These are phyloP conservation scores for Phialophora expanda DNA, from an alignment of 2,329 filamentous ascomycete species.

Conservation along the genomic window DNA sequence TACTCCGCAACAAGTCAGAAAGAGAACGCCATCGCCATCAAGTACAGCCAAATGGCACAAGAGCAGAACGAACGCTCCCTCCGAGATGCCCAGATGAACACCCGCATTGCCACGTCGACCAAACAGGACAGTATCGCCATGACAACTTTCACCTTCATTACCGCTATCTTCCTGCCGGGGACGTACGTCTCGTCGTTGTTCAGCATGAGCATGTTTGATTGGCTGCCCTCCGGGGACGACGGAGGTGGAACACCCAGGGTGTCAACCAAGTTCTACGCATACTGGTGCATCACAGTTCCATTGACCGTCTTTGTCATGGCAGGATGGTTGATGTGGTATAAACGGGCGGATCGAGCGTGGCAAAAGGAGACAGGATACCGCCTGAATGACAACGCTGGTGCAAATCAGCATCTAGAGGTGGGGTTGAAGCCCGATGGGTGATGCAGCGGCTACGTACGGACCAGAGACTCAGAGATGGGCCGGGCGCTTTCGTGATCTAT, in stretches of 20 bases:
- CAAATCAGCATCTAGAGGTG: not conserved
- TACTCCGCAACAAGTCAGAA: conserved; percentile 1
- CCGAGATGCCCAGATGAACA: conserved; percentile 5
- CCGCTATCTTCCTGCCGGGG: conserved; percentile 6
- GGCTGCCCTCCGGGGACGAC: too few species aligned
- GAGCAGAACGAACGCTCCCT: conserved; percentile 12
- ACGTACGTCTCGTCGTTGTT: too few species aligned
- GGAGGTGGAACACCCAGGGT: too few species aligned
- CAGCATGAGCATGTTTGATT: too few species aligned
- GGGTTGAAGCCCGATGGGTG: not conserved
- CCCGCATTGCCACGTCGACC: conserved; percentile 12
- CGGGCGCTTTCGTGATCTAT: not conserved
- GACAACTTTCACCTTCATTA: conserved; percentile 13
- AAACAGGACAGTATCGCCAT: conserved; percentile 14
- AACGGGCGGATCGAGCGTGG: too few species aligned
- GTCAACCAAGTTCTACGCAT: too few species aligned
- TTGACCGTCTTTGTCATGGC: too few species aligned
- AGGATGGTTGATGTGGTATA: too few species aligned
- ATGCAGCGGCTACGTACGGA: not conserved
- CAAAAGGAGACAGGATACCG: too few species aligned
- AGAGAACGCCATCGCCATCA: conserved; percentile 9
- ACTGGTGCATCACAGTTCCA: too few species aligned
- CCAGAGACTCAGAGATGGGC: too few species aligned
- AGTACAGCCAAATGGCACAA: conserved; percentile 8
- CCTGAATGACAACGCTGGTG: too few species aligned